Evolutionary conservation across 2,329 filamentous ascomycete genomes (phyloP).

Genomic region (Penicillium sp.): DNA sequence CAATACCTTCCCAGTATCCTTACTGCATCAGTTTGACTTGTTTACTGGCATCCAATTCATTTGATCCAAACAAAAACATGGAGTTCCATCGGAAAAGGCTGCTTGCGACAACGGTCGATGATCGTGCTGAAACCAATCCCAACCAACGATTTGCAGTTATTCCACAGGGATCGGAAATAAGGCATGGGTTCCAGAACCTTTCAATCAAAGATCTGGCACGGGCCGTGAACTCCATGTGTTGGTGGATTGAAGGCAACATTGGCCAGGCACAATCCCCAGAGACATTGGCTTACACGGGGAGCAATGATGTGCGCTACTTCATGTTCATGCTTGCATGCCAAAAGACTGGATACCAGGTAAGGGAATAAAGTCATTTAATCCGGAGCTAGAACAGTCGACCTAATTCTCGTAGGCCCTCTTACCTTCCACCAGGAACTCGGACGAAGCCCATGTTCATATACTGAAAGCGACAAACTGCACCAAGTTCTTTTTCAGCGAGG

Average conservation of each 20-base stretch:
- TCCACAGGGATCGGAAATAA: slow-evolving; percentile 10
- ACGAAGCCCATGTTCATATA: slow-evolving; percentile 16
- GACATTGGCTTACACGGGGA: slow-evolving; percentile 23
- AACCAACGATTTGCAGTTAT: slow-evolving; percentile 12
- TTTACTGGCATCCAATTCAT: not conserved
- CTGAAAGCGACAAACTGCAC: slow-evolving; percentile 13
- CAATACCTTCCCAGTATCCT: no score
- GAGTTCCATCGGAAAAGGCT: slow-evolving; percentile 10
- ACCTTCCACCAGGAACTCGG: slow-evolving; percentile 21
- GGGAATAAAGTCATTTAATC: not conserved
- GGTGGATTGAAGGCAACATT: slow-evolving; percentile 20
- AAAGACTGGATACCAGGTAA: slow-evolving; percentile 24
- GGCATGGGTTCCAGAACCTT: slow-evolving; percentile 17
- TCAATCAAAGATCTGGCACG: slow-evolving; percentile 15
- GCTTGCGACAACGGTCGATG: slow-evolving; percentile 6
- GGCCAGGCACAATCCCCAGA: slow-evolving; percentile 7
- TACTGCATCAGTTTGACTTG: not conserved
- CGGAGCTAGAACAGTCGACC: not conserved
- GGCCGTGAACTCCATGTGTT: slow-evolving; percentile 17
- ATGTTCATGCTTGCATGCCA: slow-evolving; percentile 23
- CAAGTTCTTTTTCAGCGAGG: slow-evolving; percentile 29
- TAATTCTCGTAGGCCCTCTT: slow-evolving; percentile 12
- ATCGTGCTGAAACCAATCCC: slow-evolving; percentile 5
- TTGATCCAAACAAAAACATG: not conserved
- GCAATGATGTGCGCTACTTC: slow-evolving; percentile 23